Base-by-base conservation (phyloP, 2,329 filamentous ascomycete genomes). In the Ilyonectria mors-panacis region DNA sequence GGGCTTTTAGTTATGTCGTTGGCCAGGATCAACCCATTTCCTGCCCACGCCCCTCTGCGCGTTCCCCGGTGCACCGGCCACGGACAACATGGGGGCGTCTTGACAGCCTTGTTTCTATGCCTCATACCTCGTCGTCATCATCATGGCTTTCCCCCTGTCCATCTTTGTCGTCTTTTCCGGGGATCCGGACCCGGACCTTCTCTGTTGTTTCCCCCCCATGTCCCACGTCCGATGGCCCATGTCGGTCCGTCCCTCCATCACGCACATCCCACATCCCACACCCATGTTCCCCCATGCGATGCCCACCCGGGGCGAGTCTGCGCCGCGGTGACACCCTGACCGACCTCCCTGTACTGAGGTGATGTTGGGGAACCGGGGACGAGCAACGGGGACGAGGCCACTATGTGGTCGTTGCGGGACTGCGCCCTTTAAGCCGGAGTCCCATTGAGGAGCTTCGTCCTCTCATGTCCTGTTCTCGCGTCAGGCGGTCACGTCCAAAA, bases 401-500 rank as follows among this genome's bases (percentile, higher is more conserved):
- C 58, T 33, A 17, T 44, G 63, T 53, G 63, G 53, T 61, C 58
- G 58, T 35, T 58, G 63, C 58, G 59, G 28, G 50, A 55, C 33
- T 66, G 67, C 65, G 60, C 63, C 60, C 64, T 67, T 66, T 59
- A 42, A 63, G 42, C 39, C 63, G 53, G 51, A 42, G 55, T 55
- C 33, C 53, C 28, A 30, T 51, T 56, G 39, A 42, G 50, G 59
- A 58, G 33, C 61, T 58, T 65, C 50, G 19, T 57, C 39, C 30
- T 61, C 33, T 37, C 48, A 53, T 60, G 30, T 37, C 51, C 39
- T 58, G 37, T 39, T 58, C 48, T 65, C 50, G 67, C 28, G 69
- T 76, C 73, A 76, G 74, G 74, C 70, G 72, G 73, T 73, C 67
- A 62, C 42, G 39, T 42, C 39, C 58, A 69, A 66, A 71, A 72